Evolutionary conservation across 2,329 filamentous ascomycete genomes (phyloP).

Genomic region (Calonectria crousiana): DNA sequence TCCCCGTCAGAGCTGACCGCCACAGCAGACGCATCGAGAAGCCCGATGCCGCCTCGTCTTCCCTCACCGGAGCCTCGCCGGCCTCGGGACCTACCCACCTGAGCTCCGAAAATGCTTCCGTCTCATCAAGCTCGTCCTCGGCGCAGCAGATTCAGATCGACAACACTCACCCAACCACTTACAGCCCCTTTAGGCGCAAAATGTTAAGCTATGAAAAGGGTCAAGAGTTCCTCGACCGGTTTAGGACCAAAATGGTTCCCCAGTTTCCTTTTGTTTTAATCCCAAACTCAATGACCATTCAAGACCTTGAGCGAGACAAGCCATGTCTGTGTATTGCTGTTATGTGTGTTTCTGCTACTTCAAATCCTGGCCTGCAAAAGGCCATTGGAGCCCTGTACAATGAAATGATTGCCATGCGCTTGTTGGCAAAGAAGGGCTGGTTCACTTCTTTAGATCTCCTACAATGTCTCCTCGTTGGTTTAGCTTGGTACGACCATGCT

Average conservation of each 20-base stretch:
- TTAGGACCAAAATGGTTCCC: constrained; percentile 40
- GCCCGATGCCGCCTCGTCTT: constrained; percentile 24
- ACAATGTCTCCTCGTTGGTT: constrained; percentile 46
- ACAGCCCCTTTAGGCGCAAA: constrained; percentile 39
- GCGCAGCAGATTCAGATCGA: constrained; percentile 9
- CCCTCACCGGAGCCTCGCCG: constrained; percentile 28
- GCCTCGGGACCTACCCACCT: constrained; percentile 4
- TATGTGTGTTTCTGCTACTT: constrained; percentile 41
- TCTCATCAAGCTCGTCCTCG: not conserved
- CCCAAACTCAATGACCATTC: constrained; percentile 28
- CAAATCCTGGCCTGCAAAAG: constrained; percentile 40
- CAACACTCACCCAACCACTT: constrained; percentile 32
- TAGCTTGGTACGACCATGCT: constrained; percentile 45
- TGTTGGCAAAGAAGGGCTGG: constrained; percentile 36
- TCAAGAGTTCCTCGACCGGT: constrained; percentile 42
- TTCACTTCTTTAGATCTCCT: constrained; percentile 47
- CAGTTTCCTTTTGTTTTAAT: constrained; percentile 48
- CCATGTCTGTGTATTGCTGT: constrained; percentile 46
- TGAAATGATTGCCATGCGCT: constrained; percentile 38
- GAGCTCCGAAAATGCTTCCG: constrained; percentile 18
- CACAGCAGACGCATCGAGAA: constrained; percentile 22
- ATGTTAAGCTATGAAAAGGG: constrained; percentile 39
- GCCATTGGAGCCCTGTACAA: constrained; percentile 44
- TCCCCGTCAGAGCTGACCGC: constrained; percentile 6
- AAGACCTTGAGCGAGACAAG: constrained; percentile 36